Evolutionary conservation across 2,329 filamentous ascomycete species (phyloP), one percentile per base, ranked within the genome.

Genomic region (Trichophyton verrucosum): DNA sequence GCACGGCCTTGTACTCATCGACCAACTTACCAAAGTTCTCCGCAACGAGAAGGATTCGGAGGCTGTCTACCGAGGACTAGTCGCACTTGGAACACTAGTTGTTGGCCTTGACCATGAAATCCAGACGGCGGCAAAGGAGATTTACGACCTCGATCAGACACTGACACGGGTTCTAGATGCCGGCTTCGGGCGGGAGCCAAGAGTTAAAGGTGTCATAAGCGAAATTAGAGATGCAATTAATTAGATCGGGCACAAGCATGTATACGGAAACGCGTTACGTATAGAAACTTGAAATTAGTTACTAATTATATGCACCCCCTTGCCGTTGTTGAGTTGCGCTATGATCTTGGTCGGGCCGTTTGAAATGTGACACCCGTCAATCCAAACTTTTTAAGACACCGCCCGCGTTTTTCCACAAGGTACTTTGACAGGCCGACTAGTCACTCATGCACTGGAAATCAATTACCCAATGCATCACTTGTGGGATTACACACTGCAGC

Each of bases 11-110:
- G 76, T 78, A 8, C 75, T 90, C 3, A 70, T 89, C 1, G 79
- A 83, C 33, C 79, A 86, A 3, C 73, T 91, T 0, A 81, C 81
- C 1, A 78, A 80, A 61, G 80, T 92, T 0, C 73, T 95, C 0
- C 75, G 78, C 4, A 80, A 78, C 2, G 86, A 89, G 64, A 83
- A 79, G 1, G 91, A 97, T 67, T 83, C 86, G 0, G 94, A 97
- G 71, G 88, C 89, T 0, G 75, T 94, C 2, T 97, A 91, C 71
- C 84, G 94, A 22, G 84, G 84, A 0, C 79, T 97, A 4, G 88
- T 95, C 5, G 89, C 89, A 0, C 75, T 92, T 0, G 95, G 94
- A 0, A 99, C 91, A 1, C 71, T 95, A 62, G 72, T 90, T 20
- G 69, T 70, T 24, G 79, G 78, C 4, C 75, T 88, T 13, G 79